Percentiles rank a stretch among this genome's conserved stretches.
Conservation (phyloP, 2,329 filamentous ascomycete genomes). For the Monosporascus sp. region DNA sequence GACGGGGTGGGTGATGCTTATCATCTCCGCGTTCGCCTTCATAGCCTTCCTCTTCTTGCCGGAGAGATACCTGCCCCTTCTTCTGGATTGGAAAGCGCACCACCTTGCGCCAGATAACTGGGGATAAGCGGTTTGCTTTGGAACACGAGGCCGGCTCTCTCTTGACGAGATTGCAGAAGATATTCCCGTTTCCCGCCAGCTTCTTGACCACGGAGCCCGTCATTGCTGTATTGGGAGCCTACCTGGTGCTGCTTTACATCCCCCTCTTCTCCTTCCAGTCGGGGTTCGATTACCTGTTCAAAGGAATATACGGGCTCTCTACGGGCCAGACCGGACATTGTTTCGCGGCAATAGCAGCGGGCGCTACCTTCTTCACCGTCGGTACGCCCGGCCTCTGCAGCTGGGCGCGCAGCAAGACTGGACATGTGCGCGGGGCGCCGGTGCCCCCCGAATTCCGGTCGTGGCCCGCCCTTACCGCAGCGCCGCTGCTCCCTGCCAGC, state of each 20-base stretch:
- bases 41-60: constrained; percentile 39
- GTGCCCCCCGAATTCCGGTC: constrained; percentile 51
- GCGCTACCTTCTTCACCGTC: constrained; percentile 33
- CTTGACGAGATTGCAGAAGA: constrained; percentile 25
- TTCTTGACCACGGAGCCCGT: constrained; percentile 41
- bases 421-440: constrained; percentile 31
- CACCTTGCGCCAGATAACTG: constrained; percentile 36
- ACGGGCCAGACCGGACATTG: constrained; percentile 39
- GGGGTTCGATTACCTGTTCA: constrained; percentile 48
- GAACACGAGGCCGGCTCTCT: constrained; percentile 38
- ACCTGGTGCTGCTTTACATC: constrained; percentile 42
- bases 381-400: constrained; percentile 41
- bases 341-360: constrained; percentile 39
- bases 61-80: constrained; percentile 46
- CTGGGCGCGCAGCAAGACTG: constrained; percentile 37
- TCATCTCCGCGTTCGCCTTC: constrained; percentile 30
- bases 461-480: constrained; percentile 44
- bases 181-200: constrained; percentile 36
- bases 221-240: constrained; percentile 40
- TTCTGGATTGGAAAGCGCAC: constrained; percentile 39
- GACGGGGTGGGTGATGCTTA: constrained; percentile 39
- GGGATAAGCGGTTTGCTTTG: constrained; percentile 41
- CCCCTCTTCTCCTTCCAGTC: constrained; percentile 42
- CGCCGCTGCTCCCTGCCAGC: constrained; percentile 49
- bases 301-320: constrained; percentile 40